Conservation (phyloP, 1,139 yeast species). For the Chernovozyma sophiae-reginae region DNA sequence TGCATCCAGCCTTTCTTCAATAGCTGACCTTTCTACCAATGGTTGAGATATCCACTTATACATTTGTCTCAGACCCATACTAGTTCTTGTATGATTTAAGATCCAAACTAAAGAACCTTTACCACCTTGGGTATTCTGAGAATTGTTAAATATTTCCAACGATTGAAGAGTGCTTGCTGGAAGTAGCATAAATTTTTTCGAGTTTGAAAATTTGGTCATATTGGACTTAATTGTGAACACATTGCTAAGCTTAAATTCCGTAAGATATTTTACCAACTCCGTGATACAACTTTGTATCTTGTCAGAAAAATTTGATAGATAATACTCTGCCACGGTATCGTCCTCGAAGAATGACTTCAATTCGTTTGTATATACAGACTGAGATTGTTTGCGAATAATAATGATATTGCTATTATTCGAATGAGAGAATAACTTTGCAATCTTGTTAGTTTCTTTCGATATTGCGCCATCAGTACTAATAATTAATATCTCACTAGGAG, state of each 20-base stretch:
- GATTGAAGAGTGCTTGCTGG: conserved; percentile 65
- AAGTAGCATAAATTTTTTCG: conserved; percentile 55
- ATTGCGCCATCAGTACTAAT: conserved; percentile 28
- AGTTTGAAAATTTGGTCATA: conserved; percentile 47
- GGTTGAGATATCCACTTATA: conserved; percentile 77
- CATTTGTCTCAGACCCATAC: conserved; percentile 66
- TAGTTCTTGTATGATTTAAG: conserved; percentile 74
- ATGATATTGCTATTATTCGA: conserved; percentile 12
- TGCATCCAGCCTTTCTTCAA: conserved; percentile 60
- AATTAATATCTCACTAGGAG: conserved; percentile 69
- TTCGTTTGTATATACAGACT: conserved; percentile 7
- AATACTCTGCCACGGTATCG: conserved; percentile 21
- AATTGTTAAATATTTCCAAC: conserved; percentile 69
- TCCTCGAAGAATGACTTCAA: conserved; percentile 8
- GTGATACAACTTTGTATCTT: conserved; percentile 41
- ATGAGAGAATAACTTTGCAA: conserved; percentile 14
- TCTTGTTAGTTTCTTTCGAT: conserved; percentile 24
- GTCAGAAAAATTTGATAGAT: conserved; percentile 18
- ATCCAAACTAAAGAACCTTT: conserved; percentile 77
- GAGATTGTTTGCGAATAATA: conserved; percentile 8
- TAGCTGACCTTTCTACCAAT: conserved; percentile 46
- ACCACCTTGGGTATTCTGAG: conserved; percentile 42
- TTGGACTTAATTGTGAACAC: conserved; percentile 50
- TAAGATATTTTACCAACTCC: conserved; percentile 49
- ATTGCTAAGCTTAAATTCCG: conserved; percentile 57